Evolutionary conservation across 179 eudicot species (phyloP), one percentile per base, ranked within the genome.

Genomic region (Gypsophila paniculata): DNA sequence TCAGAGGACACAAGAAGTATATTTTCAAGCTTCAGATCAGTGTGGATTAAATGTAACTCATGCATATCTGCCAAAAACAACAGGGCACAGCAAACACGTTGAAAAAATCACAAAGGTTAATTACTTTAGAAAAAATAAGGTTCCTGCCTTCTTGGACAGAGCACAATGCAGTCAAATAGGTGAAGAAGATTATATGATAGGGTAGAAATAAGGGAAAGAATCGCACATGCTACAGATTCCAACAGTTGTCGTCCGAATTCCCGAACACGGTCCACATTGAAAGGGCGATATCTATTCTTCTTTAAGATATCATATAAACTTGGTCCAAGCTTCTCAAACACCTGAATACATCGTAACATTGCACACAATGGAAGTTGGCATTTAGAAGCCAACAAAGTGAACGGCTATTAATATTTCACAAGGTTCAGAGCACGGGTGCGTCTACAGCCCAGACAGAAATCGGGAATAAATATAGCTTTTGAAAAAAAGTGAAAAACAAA

Each of bases 301-400:
- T 80, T 83, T 77, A 90, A 82, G 79, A 88, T 82, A 90, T 96
- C 97, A 81, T 77, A 91, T 72, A 91, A 85, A 81, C 97, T 91
- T 77, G 96, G 96, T 79, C 97, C 97, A 87, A 91, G 97, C 97
- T 83, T 91, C 96, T 91, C 97, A 91, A 91, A 91, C 69, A 91
- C 96, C 97, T 91, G 93, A 80, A 75, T 80, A 81, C 75, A 87
- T 8, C 77, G 82, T 85, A 21, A 54, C 71, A 52, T 72, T 82
- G 68, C 69, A 72, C 82, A 86, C 75, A 85, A 85, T 76, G 67
- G 71, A 80, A 69, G 77, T 66, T 74, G 67, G 72, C 76, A 80
- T 83, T 80, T 55, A 87, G 84, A 72, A 69, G 39, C 69, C 77
- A 77, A 52, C 26, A 75, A 71, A 12, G 52, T 11, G 23, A 66